Conservation (phyloP, 2,329 filamentous ascomycete species). For the Clarireedia hainanense region DNA sequence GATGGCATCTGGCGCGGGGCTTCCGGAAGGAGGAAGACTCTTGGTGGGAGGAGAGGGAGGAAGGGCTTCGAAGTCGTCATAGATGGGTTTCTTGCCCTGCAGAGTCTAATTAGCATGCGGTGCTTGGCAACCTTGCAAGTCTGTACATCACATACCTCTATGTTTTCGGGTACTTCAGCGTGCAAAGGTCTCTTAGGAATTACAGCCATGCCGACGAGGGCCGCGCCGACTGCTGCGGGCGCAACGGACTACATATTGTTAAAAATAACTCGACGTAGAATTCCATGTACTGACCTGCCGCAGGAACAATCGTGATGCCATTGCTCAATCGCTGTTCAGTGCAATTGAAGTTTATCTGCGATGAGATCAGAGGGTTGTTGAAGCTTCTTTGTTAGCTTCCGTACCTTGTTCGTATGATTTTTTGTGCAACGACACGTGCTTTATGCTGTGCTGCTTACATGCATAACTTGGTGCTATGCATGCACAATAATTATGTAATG, state of each 20-base stretch:
- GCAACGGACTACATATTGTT: slow-evolving; percentile 37
- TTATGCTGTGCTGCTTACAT: not conserved
- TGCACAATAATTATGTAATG: too few relatives aligned
- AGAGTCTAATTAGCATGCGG: slow-evolving; percentile 21
- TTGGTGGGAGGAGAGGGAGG: slow-evolving; percentile 26
- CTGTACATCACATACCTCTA: slow-evolving; percentile 14
- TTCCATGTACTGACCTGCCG: slow-evolving; percentile 37
- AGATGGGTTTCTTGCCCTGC: slow-evolving; percentile 61
- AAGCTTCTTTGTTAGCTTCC: slow-evolving; percentile 8
- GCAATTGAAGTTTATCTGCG: slow-evolving; percentile 1
- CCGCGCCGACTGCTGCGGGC: slow-evolving; percentile 34
- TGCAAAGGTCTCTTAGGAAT: slow-evolving; percentile 37
- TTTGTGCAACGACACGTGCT: not conserved
- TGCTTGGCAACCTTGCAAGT: not conserved
- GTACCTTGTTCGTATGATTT: slow-evolving; percentile 1
- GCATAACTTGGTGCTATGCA: too few relatives aligned
- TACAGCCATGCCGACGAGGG: slow-evolving; percentile 38
- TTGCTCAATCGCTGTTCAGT: slow-evolving; percentile 28
- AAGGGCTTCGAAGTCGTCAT: slow-evolving; percentile 56
- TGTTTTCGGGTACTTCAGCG: slow-evolving; percentile 37
- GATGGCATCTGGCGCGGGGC: not conserved
- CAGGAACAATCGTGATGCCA: slow-evolving; percentile 45
- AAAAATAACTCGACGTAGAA: slow-evolving; percentile 12
- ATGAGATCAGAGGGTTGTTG: slow-evolving; percentile 1
- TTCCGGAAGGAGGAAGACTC: slow-evolving; percentile 17